phyloP scores from a whole-genome alignment of 352 stramenopile species.

The Phytophthora aleatoria region DNA sequence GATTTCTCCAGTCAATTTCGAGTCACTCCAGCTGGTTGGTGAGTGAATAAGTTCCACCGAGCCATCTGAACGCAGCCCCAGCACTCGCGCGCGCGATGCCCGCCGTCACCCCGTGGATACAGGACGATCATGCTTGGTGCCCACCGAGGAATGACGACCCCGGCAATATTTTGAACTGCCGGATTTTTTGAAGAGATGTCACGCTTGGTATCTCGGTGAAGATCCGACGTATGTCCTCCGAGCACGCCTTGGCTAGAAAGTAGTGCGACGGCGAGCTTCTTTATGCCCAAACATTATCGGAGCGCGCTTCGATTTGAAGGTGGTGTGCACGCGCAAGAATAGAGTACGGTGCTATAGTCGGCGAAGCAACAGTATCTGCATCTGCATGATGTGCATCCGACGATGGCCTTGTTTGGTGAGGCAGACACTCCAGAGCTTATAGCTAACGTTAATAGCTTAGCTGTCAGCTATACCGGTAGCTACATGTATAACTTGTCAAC shows the following conservation, averaged over 20 bases:
- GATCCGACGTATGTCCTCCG: slow-evolving; percentile 2
- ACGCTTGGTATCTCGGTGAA: background rate
- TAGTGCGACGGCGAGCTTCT: slow-evolving; percentile 3
- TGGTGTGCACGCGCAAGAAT: background rate
- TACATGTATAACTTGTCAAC: too few species aligned
- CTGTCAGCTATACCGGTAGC: too few species aligned
- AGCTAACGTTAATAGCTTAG: too few species aligned
- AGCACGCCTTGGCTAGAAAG: background rate
- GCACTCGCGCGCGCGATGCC: background rate
- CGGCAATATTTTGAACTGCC: slow-evolving; percentile 26
- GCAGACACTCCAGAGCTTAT: background rate
- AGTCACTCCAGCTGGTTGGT: slow-evolving; percentile 5
- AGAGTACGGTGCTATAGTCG: background rate
- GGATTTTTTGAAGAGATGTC: slow-evolving; percentile 8
- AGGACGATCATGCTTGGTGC: slow-evolving; percentile 5
- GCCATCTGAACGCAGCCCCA: background rate
- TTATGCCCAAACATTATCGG: slow-evolving; percentile 16
- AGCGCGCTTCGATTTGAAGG: slow-evolving; percentile 9
- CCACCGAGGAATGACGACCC: slow-evolving; percentile 15
- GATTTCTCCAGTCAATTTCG: slow-evolving; percentile 32
- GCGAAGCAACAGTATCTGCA: background rate
- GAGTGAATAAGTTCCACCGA: slow-evolving; percentile 13
- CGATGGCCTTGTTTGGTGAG: background rate
- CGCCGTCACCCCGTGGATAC: slow-evolving; percentile 7
- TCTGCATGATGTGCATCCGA: too few species aligned